These are phyloP conservation scores for Nannochloropsis limnetica DNA, from an alignment of 352 stramenopile species.

Conservation along the genomic window DNA sequence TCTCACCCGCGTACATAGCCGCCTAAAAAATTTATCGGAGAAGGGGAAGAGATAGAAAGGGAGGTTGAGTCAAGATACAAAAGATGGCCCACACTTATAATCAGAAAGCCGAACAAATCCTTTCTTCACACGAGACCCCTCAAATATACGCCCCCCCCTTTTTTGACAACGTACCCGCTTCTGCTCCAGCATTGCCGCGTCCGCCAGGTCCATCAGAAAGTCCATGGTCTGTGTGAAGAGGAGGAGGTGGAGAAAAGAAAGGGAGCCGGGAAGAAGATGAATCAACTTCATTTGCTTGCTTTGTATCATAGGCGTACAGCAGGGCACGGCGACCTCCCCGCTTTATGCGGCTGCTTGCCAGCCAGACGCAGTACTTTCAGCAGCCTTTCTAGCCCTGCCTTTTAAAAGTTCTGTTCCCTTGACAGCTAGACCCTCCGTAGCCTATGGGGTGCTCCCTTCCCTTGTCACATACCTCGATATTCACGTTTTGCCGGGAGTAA, in stretches of 20 bases:
- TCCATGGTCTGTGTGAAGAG: conserved; percentile 46
- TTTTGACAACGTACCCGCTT: conserved; percentile 52
- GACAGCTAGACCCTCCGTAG: neutral
- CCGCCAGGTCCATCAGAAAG: conserved; percentile 63
- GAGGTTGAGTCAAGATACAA: neutral
- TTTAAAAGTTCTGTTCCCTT: neutral
- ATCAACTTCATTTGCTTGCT: too few relatives aligned
- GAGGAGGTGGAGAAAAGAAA: neutral
- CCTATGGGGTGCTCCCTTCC: neutral
- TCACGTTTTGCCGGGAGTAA: conserved; percentile 73
- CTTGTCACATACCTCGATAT: conserved; percentile 55
- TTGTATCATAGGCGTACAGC: neutral
- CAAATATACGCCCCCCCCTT: neutral
- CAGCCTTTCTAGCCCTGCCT: neutral
- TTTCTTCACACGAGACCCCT: neutral
- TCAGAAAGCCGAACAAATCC: neutral
- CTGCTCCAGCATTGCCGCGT: conserved; percentile 58
- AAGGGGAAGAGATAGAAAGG: neutral
- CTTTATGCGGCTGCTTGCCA: neutral
- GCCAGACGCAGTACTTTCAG: neutral
- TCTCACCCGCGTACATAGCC: conserved; percentile 78
- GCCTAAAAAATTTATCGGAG: conserved; percentile 45
- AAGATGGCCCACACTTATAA: too few relatives aligned
- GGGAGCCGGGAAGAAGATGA: too few relatives aligned
- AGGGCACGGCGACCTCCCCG: neutral